phyloP scores from a whole-genome alignment of 495 filamentous ascomycete species.

The Penicillium cosmopolitanum region DNA sequence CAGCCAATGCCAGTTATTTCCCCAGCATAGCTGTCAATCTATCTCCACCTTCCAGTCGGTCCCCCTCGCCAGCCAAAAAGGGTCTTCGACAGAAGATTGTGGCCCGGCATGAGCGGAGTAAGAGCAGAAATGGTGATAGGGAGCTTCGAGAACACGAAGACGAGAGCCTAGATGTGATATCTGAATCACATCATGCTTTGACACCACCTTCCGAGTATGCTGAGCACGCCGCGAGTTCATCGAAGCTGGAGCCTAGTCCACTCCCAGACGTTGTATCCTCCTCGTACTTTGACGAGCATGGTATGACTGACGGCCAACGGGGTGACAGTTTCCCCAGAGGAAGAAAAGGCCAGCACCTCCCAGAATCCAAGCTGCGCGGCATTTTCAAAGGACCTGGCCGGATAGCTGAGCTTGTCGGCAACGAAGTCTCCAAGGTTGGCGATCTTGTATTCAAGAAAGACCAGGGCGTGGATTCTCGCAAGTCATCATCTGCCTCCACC shows the following conservation, averaged over 20 bases:
- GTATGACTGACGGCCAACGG: slow-evolving; percentile 16
- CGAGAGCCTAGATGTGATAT: slow-evolving; percentile 23
- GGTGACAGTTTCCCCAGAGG: slow-evolving; percentile 22
- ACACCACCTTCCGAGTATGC: slow-evolving; percentile 17
- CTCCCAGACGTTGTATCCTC: slow-evolving; percentile 36
- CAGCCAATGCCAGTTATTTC: slow-evolving; percentile 47
- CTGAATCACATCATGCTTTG: slow-evolving; percentile 22
- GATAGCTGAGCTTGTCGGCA: slow-evolving; percentile 57
- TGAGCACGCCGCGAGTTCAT: slow-evolving; percentile 14
- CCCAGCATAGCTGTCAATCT: slow-evolving; percentile 62
- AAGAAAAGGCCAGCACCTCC: slow-evolving; percentile 31
- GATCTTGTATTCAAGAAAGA: slow-evolving; percentile 60
- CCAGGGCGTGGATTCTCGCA: slow-evolving; percentile 33
- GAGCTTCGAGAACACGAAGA: slow-evolving; percentile 29
- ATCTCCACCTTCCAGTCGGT: slow-evolving; percentile 56
- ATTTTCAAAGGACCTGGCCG: slow-evolving; percentile 58
- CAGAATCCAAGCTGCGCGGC: slow-evolving; percentile 50
- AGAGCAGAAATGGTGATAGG: slow-evolving; percentile 40
- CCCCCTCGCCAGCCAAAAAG: slow-evolving; percentile 53
- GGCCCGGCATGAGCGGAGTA: slow-evolving; percentile 48
- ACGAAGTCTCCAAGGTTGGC: slow-evolving; percentile 61
- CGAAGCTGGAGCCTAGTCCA: slow-evolving; percentile 37
- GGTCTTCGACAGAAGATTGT: slow-evolving; percentile 48
- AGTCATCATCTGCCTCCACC: slow-evolving; percentile 45
- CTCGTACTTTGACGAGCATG: slow-evolving; percentile 32